Evolutionary conservation across 352 stramenopile genomes (phyloP), one percentile per base, ranked within the genome.

Genomic region (Phytophthora nicotianae): DNA sequence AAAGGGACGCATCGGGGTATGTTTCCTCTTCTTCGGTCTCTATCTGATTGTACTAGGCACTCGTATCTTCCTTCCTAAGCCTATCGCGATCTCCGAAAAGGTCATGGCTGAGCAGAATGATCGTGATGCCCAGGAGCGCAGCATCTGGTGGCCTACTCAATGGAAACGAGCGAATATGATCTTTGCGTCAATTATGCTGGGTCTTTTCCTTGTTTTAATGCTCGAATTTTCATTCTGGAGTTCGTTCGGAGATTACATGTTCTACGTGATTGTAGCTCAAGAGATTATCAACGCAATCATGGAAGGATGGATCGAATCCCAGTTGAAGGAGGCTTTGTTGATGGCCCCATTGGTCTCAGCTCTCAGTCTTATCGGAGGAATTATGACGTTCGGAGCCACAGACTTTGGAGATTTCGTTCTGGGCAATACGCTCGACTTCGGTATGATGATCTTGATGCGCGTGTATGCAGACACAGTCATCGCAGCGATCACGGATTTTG

Each of bases 361-460:
- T 8, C 74, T 98, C 35, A 96, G 70, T 40, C 72, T 99, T 20
- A 88, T 98, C 1, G 83, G 94, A 52, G 88, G 83, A 5, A 84
- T 98, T 19, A 96, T 99, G 64, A 98, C 93, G 1, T 97, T 99
- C 61, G 96, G 91, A 7, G 93, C 96, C 8, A 90, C 93, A 45
- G 93, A 99, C 67, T 99, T 99, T 70, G 74, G 96, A 23, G 97
- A 99, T 72, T 99, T 99, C 67, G 82, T 99, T 14, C 77, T 99
- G 33, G 95, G 88, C 5, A 98, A 96, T 59, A 92, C 97, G 29
- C 84, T 99, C 4, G 89, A 97, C 20, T 97, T 99, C 60, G 96
- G 95, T 7, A 94, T 99, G 50, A 93, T 98, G 67, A 68, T 99
- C n/a, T 64, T 98, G 10, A 94, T 89, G 67, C 72, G 88, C 7